Conservation (phyloP, 192 early-diverging fungal species). For the Spinellus fusiger region DNA sequence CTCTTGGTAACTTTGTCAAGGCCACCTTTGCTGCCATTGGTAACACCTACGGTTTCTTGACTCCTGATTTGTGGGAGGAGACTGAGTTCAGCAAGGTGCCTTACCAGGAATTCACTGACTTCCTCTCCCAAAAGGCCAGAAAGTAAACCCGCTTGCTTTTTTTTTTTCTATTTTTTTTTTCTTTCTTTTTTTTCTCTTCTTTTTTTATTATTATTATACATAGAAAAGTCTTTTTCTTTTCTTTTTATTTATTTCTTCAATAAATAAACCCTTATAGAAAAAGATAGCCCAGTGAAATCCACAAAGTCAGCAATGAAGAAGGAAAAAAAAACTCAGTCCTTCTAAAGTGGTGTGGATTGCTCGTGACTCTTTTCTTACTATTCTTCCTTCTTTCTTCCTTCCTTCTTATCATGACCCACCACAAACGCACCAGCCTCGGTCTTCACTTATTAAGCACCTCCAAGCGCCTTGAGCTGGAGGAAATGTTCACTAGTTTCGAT, state of each 20-base stretch:
- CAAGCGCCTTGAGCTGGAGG: slow-evolving; percentile 23
- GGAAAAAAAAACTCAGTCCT: not conserved
- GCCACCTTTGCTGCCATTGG: slow-evolving; percentile 94
- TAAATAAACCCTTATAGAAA: not conserved
- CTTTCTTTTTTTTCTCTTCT: too few relatives aligned
- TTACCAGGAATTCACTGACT: slow-evolving; percentile 86
- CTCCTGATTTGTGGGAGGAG: slow-evolving; percentile 94
- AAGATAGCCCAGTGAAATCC: not conserved
- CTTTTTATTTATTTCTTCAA: too few relatives aligned
- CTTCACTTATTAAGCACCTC: slow-evolving; percentile 16
- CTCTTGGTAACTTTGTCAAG: slow-evolving; percentile 99
- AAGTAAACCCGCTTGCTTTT: slow-evolving; percentile 16
- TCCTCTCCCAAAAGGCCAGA: slow-evolving; percentile 56
- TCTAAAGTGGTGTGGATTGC: too few relatives aligned
- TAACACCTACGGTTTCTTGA: slow-evolving; percentile 96
- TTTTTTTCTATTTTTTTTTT: not conserved
- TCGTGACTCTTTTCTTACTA: too few relatives aligned
- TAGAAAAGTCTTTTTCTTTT: not conserved
- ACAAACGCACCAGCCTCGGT: slow-evolving; percentile 12
- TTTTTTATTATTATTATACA: too few relatives aligned
- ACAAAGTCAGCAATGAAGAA: not conserved
- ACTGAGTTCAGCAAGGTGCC: slow-evolving; percentile 82
- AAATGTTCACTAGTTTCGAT: slow-evolving; percentile 44
- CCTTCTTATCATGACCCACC: not conserved
- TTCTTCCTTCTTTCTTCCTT: slow-evolving; percentile 3